Conservation (phyloP, 108 stramenopile genomes). For the Skeletonema costatum region DNA sequence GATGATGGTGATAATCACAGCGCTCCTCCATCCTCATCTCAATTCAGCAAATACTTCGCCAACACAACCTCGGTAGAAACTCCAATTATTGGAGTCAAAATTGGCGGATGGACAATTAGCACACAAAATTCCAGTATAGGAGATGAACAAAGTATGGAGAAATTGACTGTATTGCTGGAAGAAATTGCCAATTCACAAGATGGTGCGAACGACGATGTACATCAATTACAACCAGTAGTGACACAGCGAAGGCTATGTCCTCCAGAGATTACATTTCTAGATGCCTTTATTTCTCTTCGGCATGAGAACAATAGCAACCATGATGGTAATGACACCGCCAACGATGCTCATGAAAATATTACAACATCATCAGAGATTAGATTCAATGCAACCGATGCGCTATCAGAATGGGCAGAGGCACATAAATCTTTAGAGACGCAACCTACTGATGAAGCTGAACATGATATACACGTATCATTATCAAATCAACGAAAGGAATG, state of each 20-base stretch:
- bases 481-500: slow-evolving; percentile 4
- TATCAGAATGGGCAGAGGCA: slow-evolving; percentile 72
- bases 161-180: slow-evolving; percentile 25
- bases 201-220: slow-evolving; percentile 2
- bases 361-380: slow-evolving; percentile 22
- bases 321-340: neutral
- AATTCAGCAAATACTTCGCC: neutral
- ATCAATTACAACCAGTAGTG: neutral
- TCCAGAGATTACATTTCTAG: slow-evolving; percentile 81
- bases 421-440: slow-evolving; percentile 54
- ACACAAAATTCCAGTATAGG: slow-evolving; percentile 47
- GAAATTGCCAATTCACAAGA: slow-evolving; percentile 14
- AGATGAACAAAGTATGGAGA: slow-evolving; percentile 33
- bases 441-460: slow-evolving; percentile 2
- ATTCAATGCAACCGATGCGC: slow-evolving; percentile 59
- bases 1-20: neutral
- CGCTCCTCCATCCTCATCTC: neutral
- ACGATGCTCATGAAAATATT: neutral
- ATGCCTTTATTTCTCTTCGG: slow-evolving; percentile 54
- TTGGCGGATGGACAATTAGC: slow-evolving; percentile 30
- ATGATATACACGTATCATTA: neutral
- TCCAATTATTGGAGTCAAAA: slow-evolving; percentile 15
- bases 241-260: slow-evolving; percentile 44
- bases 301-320: neutral
- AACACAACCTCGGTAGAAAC: neutral